phyloP scores from a whole-genome alignment of 345 rosid species.

The Dipteronia dyeriana region DNA sequence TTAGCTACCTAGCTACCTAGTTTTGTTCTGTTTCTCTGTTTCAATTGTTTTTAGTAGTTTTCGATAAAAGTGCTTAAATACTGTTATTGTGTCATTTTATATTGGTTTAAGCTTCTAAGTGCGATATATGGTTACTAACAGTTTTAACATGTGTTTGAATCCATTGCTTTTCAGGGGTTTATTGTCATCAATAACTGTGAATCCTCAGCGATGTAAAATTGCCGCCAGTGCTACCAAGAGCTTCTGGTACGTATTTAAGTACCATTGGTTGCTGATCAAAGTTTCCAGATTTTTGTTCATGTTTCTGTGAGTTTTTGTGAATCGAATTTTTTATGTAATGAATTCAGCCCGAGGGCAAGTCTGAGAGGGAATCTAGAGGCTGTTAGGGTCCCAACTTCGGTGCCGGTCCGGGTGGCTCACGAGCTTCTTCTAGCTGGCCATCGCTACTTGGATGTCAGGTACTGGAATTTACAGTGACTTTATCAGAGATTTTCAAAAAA shows the following conservation, averaged over 20 bases:
- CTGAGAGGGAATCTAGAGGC: constrained; percentile 41
- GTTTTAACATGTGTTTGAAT: background rate
- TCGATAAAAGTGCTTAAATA: too few species aligned
- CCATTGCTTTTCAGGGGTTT: constrained; percentile 8
- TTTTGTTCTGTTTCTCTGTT: too few species aligned
- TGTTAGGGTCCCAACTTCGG: constrained; percentile 65
- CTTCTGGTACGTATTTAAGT: constrained; percentile 28
- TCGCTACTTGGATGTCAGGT: constrained; percentile 77
- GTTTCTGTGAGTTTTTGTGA: background rate
- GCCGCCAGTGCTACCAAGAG: constrained; percentile 13
- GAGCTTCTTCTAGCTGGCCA: constrained; percentile 92
- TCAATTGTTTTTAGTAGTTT: background rate
- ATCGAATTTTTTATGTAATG: background rate
- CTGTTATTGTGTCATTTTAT: too few species aligned
- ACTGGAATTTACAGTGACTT: background rate
- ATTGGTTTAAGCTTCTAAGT: too few species aligned
- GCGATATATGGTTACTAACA: too few species aligned
- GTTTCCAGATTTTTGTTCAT: too few species aligned
- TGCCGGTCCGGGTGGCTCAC: constrained; percentile 83
- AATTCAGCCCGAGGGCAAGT: constrained; percentile 34
- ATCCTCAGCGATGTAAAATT: constrained; percentile 14
- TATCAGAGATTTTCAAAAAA: too few species aligned
- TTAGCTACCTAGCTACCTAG: background rate
- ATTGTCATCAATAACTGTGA: constrained; percentile 11
- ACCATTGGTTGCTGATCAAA: background rate